Base-by-base conservation (phyloP, 345 rosid genomes). In the Populus alba region DNA sequence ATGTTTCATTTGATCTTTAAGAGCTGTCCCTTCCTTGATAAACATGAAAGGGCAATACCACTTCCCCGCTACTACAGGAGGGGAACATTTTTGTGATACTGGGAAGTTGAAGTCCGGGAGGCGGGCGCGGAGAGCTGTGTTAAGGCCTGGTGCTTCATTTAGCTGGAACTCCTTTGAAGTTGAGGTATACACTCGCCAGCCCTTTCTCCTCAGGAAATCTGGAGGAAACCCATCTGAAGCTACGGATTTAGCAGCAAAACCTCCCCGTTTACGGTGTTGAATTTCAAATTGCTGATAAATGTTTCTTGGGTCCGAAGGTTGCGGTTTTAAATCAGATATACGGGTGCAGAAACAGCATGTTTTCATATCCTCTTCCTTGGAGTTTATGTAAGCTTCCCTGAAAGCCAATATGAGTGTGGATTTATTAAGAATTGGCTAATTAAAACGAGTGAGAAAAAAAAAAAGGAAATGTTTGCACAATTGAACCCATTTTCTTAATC, bases 21-120 rank as follows among this genome's bases (percentile, higher is more conserved):
- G 20, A 0, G 15, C 11, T 1, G 23, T 22, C 43, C 66, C 62
- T 16, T 80, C 83, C 43, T 51, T 65, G 20, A 80, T 71, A 11
- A 80, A 75, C 67, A 75, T 80, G 72, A 75, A 80, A 31, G 83
- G 83, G 45, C 35, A 49, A 4, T 80, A 80, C 83, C 83, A 80
- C 33, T 71, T 80, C 51, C 83, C 83, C 57, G 49, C 83, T 57
- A 29, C 53, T 25, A 66, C 49, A 20, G 83, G 20, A 0, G 7
- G 3, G 6, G 38, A 71, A 49, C 39, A 53, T 2, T 5, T 49
- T 29, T 75, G 29, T 35, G 83, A 71, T 47, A 51, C 5, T 22
- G 76, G 47, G 61, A 75, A 66, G 29, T 29, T 71, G 45, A 76
- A 53, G 33, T 66, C 75, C 8, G 83, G 79, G 66, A 80, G 83